Evolutionary conservation across 139 green algal species (phyloP), one percentile per base, ranked within the genome.

Genomic region (Picochlorum sp.): DNA sequence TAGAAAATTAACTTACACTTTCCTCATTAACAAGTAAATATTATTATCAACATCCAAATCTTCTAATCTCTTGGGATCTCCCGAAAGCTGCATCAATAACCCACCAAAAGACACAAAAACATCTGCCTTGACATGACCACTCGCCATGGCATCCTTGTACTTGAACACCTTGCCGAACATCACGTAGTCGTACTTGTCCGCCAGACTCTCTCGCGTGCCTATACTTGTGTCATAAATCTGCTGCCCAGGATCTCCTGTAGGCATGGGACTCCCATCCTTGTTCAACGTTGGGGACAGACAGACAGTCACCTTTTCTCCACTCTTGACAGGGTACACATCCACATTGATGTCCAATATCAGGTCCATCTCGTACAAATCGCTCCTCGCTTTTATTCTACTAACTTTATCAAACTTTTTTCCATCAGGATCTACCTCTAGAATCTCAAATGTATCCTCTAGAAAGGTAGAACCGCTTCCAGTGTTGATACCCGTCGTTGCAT

Each of bases 381-480:
- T 88, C 9, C 77, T 70, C 47, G 80, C 88, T 16, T 82, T 59
- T 49, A 92, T 88, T 31, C 89, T 74, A 3, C 87, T 95, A 23
- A 96, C 90, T 81, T 86, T 92, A 70, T 98, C 92, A 62, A 98
- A 98, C 58, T 95, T 95, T 74, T 96, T 98, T 55, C 88, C 89
- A 55, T 95, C 91, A 2, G 87, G 85, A 62, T 98, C 91, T n/a
- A 80, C 82, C 9, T 86, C 81, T 14, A 81, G 44, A 0, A 97
- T 77, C 61, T 96, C 86, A 65, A 98, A 98, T 15, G 93, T 89
- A 59, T 98, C 92, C 45, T 98, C 85, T 34, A 96, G 88, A 30
- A 95, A 67, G 15, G 47, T 54, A 54, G 16, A 26, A 45, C 34
- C 34, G 34, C 34, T 41, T 11, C 34, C 34, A 41, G 34, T 41